Conservation (phyloP, 75 land plant genomes). For the Isoetes taiwanensis region DNA sequence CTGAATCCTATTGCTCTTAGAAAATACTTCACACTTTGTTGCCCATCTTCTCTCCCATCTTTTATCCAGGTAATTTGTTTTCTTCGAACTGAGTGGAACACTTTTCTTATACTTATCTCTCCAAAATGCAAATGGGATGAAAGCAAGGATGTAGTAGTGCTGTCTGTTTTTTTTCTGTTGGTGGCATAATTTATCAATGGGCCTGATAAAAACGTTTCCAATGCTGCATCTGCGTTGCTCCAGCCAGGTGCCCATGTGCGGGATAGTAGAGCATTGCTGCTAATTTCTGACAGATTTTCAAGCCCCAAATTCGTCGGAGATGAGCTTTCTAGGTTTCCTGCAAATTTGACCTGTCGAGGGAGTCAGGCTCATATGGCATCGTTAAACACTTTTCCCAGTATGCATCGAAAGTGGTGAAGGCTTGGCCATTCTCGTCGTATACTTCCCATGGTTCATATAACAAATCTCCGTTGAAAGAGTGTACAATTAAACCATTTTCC, state of each 20-base stretch:
- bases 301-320: constrained; percentile 48
- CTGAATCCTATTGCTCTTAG: constrained; percentile 80
- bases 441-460: constrained; percentile 74
- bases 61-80: constrained; percentile 81
- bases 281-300: constrained; percentile 75
- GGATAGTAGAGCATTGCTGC: constrained; percentile 85
- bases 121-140: constrained; percentile 96
- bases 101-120: constrained; percentile 80
- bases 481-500: constrained; percentile 37
- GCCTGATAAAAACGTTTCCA: constrained; percentile 61
- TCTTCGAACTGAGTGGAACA: constrained; percentile 65
- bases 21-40: constrained; percentile 71
- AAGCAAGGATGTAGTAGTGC: constrained; percentile 76
- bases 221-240: constrained; percentile 78
- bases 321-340: constrained; percentile 55
- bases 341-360: no score
- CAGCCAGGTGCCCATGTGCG: constrained; percentile 97
- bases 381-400: constrained; percentile 49
- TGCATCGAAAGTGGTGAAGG: constrained; percentile 53
- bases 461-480: constrained; percentile 52
- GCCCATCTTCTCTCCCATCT: constrained; percentile 69
- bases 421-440: constrained; percentile 48
- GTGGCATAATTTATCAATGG: constrained; percentile 58
- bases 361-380: constrained; percentile 34
- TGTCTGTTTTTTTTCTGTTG: constrained; percentile 70